Conservation (phyloP, 345 rosid species). For the Linum usitatissimum region DNA sequence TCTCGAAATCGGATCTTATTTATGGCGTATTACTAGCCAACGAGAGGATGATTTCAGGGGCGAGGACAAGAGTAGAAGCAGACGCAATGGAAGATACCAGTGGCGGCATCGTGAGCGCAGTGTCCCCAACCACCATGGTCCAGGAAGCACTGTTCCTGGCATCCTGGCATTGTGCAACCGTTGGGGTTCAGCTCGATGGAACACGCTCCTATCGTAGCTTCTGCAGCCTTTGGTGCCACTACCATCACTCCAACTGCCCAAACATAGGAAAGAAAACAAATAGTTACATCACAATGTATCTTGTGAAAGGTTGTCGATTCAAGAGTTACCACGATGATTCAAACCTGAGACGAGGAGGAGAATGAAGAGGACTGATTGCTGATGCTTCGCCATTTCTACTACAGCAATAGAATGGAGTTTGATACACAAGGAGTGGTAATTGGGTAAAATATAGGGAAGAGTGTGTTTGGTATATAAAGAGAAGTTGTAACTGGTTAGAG, state of each 20-base stretch:
- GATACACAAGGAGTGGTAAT: not conserved
- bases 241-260: not conserved
- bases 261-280: too few relatives aligned
- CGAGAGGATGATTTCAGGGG: not conserved
- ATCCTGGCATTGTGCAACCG: not conserved
- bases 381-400: not conserved
- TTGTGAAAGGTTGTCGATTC: not conserved
- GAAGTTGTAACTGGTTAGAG: not conserved
- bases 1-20: too few relatives aligned
- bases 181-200: not conserved
- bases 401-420: not conserved
- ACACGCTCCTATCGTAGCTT: not conserved
- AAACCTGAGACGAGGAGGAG: not conserved
- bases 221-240: not conserved
- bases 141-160: not conserved
- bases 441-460: not conserved
- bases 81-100: not conserved
- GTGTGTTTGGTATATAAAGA: not conserved
- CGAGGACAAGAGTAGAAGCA: not conserved
- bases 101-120: not conserved
- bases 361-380: not conserved
- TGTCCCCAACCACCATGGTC: not conserved
- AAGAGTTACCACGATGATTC: not conserved
- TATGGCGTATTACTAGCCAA: not conserved
- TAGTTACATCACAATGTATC: not conserved